These are phyloP conservation scores for Gynochthodes officinalis DNA, from an alignment of 257 asterid species.

Conservation along the genomic window DNA sequence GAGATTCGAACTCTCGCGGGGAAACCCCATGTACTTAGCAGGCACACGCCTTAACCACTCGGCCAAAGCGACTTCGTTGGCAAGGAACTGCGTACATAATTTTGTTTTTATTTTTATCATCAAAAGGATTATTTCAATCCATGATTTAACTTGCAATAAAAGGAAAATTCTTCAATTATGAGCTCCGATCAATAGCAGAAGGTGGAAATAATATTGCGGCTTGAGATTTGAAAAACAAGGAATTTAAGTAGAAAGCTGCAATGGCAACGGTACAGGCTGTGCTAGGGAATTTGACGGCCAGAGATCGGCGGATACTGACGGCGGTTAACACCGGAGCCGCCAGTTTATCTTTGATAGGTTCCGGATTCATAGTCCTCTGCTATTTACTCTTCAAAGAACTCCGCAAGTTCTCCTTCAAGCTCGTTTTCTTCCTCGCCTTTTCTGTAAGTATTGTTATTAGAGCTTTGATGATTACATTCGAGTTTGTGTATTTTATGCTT, in stretches of 20 bases:
- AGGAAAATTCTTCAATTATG: no score
- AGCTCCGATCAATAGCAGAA: no score
- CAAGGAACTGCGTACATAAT: no score
- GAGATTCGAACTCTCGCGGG: conserved; percentile 99
- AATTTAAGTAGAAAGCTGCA: neutral
- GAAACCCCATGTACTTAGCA: conserved; percentile 86
- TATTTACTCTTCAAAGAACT: conserved; percentile 87
- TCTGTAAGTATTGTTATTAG: conserved; percentile 46
- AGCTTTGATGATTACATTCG: neutral
- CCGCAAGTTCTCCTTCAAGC: conserved; percentile 96
- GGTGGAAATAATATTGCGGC: no score
- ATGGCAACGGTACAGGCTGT: conserved; percentile 88
- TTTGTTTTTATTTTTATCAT: no score
- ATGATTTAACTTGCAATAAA: no score
- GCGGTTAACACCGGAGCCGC: conserved; percentile 84
- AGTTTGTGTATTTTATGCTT: neutral
- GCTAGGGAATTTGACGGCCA: conserved; percentile 67
- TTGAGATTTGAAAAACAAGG: neutral
- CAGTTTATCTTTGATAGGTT: conserved; percentile 75
- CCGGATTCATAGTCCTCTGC: conserved; percentile 94
- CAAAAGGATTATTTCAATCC: no score
- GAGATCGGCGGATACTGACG: conserved; percentile 62
- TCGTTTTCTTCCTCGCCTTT: conserved; percentile 96
- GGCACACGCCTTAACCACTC: conserved; percentile 68
- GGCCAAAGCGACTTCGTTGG: conserved; percentile 58